Evolutionary conservation across 2,329 filamentous ascomycete genomes (phyloP).

Genomic region (Lizonia empirigonia): DNA sequence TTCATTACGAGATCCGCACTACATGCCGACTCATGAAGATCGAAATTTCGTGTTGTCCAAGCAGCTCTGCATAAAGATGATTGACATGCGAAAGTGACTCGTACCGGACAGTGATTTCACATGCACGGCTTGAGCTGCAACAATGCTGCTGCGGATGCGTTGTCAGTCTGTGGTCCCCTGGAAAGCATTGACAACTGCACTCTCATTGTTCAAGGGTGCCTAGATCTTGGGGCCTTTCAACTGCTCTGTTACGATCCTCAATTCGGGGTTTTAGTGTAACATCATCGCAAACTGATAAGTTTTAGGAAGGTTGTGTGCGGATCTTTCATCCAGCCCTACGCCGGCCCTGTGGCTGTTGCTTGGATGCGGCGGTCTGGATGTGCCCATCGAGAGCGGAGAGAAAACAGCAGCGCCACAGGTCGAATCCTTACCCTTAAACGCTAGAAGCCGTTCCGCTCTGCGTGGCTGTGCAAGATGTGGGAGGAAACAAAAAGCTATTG

Average conservation of each 20-base stretch:
- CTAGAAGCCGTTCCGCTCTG: conserved; percentile 16
- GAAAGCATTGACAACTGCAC: not conserved
- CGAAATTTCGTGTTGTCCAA: too few species aligned
- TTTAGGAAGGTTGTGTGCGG: not conserved
- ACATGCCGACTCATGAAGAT: not conserved
- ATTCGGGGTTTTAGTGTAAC: not conserved
- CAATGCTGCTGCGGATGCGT: not conserved
- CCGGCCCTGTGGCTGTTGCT: conserved; percentile 4
- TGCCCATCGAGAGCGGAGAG: conserved; percentile 1
- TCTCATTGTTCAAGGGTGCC: not conserved
- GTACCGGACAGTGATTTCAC: not conserved
- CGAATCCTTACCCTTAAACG: conserved; percentile 14
- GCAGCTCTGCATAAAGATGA: too few species aligned
- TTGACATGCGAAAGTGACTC: not conserved
- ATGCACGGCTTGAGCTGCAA: not conserved
- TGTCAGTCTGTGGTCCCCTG: not conserved
- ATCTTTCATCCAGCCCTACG: conserved; percentile 2
- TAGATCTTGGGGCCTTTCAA: not conserved
- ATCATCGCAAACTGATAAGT: not conserved
- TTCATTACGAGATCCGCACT: not conserved
- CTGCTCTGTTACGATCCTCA: conserved; percentile 1
- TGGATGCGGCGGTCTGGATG: conserved; percentile 10
- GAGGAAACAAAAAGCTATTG: conserved; percentile 14
- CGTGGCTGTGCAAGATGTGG: conserved; percentile 16
- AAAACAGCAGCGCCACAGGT: conserved; percentile 14